Base-by-base conservation (phyloP, 1,284 basidiomycete species). In the Cryptococcus amylolentus region DNA sequence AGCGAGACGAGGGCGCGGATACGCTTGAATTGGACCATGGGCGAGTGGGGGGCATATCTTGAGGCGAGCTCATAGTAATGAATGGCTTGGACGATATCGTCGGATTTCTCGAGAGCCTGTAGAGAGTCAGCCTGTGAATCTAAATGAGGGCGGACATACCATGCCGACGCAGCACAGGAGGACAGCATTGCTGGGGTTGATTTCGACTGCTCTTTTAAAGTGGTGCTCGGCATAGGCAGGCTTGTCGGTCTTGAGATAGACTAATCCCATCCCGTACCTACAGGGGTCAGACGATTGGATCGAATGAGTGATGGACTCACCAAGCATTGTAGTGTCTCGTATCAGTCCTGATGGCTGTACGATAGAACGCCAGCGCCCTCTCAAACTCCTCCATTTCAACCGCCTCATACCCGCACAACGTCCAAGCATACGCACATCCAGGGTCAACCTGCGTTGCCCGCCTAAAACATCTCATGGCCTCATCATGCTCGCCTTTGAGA, bases 181-280 rank as follows among this genome's bases (percentile, higher is more conserved):
- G 20, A 96, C 90, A 20, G 90, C 89, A 75, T 94, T 97, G 63
- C 85, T 84, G 45, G 91, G 89, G 76, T 96, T 91, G 73, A 97
- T 93, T 66, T 89, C 84, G 38, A 86, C 82, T 3, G 94, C 93
- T 72, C 87, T 88, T 64, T 88, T 84, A 80, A 91, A 96, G 78
- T 96, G 92, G 79, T 93, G 96, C 75, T 96, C 91, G 40, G 93
- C 92, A 60, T 93, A 81, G 52, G 88, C 85, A 62, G 88, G 80
- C 80, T 93, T 94, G 78, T 88, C 93, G 82, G 88, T 88, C 66
- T 89, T 84, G 73, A 93, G 81, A 81, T 95, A 97, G 71, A 91
- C 94, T 49, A 89, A 88, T 54, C 94, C 93, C 65, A 97, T 81
- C n/a, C 94, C 94, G 78, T 96, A 97, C 91, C 91, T 94, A 73